Percentiles rank a stretch among this genome's conserved stretches.
These are phyloP conservation scores for Fusarium burgessii DNA, from an alignment of 2,329 filamentous ascomycete genomes.

Conservation along the genomic window DNA sequence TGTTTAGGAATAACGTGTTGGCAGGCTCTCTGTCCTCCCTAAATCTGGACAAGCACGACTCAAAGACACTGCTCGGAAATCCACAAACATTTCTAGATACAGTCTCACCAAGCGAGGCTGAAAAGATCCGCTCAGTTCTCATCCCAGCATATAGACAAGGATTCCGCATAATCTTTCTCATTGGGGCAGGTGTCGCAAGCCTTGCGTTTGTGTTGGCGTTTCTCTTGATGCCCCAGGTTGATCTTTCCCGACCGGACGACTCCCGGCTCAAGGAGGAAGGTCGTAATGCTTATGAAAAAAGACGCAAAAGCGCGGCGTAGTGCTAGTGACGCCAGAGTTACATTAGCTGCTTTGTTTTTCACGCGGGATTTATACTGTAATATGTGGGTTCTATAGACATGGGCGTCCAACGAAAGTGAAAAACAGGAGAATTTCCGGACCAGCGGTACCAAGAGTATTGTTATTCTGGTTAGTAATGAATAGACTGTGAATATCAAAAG, in stretches of 20 bases:
- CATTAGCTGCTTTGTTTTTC: neutral
- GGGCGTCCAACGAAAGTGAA: neutral
- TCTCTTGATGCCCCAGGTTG: conserved; percentile 56
- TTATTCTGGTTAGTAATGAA: neutral
- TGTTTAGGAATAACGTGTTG: conserved; percentile 54
- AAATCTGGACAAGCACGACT: conserved; percentile 33
- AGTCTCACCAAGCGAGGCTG: conserved; percentile 47
- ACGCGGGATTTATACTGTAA: neutral
- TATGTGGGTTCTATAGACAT: neutral
- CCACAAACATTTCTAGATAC: conserved; percentile 50
- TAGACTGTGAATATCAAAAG: neutral
- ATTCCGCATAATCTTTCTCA: conserved; percentile 55
- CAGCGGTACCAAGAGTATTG: too few species aligned
- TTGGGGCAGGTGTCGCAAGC: conserved; percentile 52
- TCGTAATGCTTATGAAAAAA: conserved; percentile 37
- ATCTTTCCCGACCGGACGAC: conserved; percentile 54
- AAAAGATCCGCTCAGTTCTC: conserved; percentile 48
- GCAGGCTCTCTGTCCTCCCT: conserved; percentile 47
- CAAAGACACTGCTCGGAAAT: conserved; percentile 49
- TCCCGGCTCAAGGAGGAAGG: conserved; percentile 53
- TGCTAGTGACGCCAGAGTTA: neutral
- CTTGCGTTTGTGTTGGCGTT: conserved; percentile 54
- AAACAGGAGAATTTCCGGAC: too few species aligned
- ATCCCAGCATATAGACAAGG: conserved; percentile 53
- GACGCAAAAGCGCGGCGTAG: neutral